Percentiles rank a stretch among this genome's conserved stretches.
Evolutionary conservation across 169 alveolate genomes (phyloP).

Genomic region (Theileria annulata): DNA sequence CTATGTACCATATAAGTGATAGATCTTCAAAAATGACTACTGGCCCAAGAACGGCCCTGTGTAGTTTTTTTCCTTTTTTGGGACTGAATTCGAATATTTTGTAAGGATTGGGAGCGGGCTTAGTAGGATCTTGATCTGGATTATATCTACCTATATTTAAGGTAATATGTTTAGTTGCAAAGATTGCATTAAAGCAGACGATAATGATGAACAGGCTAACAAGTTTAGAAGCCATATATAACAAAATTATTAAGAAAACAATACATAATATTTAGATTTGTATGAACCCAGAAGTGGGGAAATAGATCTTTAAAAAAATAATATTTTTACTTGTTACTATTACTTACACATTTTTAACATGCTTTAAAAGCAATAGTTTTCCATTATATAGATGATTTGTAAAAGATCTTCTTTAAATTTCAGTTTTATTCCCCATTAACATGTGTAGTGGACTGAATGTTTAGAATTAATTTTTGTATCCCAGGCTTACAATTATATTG

Average conservation of each 20-base stretch:
- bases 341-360: not conserved
- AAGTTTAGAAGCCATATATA: not conserved
- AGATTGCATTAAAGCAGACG: not conserved
- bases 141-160: conserved; percentile 1
- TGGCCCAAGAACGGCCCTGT: conserved; percentile 5
- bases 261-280: not conserved
- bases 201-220: not conserved
- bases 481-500: not conserved
- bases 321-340: no score
- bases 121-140: no score
- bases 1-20: not conserved
- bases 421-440: not conserved
- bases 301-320: not conserved
- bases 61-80: not conserved
- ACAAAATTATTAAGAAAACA: not conserved
- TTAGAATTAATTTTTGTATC: no score
- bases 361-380: not conserved
- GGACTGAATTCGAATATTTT: not conserved
- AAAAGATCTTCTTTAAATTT: not conserved
- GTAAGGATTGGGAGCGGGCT: not conserved
- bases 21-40: not conserved
- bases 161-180: not conserved
- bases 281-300: not conserved
- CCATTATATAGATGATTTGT: not conserved
- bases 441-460: not conserved